phyloP scores from a whole-genome alignment of 1,139 yeast genomes.

The Protomyces inouyei region DNA sequence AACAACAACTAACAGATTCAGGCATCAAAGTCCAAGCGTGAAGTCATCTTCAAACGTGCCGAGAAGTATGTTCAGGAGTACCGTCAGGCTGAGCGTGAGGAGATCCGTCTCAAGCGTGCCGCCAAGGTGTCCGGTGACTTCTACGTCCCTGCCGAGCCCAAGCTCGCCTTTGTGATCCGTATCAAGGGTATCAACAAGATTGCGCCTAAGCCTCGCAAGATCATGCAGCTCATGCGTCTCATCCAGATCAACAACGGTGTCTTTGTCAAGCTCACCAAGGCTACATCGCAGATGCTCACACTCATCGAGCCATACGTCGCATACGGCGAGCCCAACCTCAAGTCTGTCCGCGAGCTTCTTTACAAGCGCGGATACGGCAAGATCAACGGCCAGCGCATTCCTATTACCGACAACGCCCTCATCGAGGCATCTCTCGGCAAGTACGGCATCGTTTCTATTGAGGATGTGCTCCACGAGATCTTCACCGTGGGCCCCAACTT shows the following conservation, averaged over 20 bases:
- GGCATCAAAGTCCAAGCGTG: constrained; percentile 59
- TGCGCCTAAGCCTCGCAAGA: constrained; percentile 99
- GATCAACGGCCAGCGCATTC: constrained; percentile 96
- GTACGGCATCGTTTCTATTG: constrained; percentile 93
- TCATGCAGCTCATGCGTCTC: constrained; percentile 93
- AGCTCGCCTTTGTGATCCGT: constrained; percentile 95
- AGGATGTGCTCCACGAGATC: constrained; percentile 98
- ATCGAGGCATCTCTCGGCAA: constrained; percentile 91
- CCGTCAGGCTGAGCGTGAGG: constrained; percentile 89
- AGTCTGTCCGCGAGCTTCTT: constrained; percentile 92
- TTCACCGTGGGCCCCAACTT: constrained; percentile 97
- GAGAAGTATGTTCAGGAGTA: constrained; percentile 98
- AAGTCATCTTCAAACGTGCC: constrained; percentile 93
- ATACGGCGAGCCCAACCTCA: constrained; percentile 97
- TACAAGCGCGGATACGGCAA: constrained; percentile 99
- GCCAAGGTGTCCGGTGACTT: constrained; percentile 94
- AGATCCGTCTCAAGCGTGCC: constrained; percentile 88
- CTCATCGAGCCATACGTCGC: constrained; percentile 99
- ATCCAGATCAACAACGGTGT: constrained; percentile 98
- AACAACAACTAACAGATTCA: constrained; percentile 16
- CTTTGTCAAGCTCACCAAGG: constrained; percentile 97
- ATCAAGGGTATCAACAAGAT: constrained; percentile 99
- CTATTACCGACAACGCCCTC: constrained; percentile 89
- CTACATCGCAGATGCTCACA: constrained; percentile 92
- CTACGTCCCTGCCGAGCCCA: constrained; percentile 96